phyloP scores from a whole-genome alignment of 306 rosid species.

The Acacia crassicarpa region DNA sequence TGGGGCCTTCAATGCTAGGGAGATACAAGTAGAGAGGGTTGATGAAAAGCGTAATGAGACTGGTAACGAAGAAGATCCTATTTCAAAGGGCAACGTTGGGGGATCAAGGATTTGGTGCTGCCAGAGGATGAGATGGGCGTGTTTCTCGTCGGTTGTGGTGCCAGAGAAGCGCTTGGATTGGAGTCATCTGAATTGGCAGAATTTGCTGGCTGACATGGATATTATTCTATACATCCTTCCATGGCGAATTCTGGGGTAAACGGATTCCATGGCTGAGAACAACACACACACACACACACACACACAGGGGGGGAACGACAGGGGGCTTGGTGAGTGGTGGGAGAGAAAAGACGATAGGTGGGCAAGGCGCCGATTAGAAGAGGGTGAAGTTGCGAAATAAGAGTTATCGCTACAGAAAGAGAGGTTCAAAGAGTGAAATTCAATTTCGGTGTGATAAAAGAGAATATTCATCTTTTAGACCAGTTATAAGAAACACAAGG shows the following conservation, averaged over 20 bases:
- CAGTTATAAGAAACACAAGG: too few species aligned
- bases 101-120: conserved; percentile 81
- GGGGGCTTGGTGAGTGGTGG: background rate
- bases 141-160: conserved; percentile 39
- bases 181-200: conserved; percentile 65
- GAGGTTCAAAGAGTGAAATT: too few species aligned
- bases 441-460: too few species aligned
- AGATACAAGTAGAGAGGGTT: conserved; percentile 85
- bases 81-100: conserved; percentile 68
- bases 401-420: too few species aligned
- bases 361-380: too few species aligned
- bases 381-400: too few species aligned
- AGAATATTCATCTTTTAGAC: too few species aligned
- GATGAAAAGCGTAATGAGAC: conserved; percentile 69
- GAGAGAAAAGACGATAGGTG: background rate
- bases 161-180: background rate
- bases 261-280: conserved; percentile 66
- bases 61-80: conserved; percentile 66
- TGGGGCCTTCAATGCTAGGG: conserved; percentile 66
- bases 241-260: conserved; percentile 77
- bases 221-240: conserved; percentile 91
- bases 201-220: conserved; percentile 58
- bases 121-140: conserved; percentile 61
- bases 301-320: too few species aligned
- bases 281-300: too few species aligned